Base-by-base conservation (phyloP, 75 land plant genomes). In the Pinus albicaulis region DNA sequence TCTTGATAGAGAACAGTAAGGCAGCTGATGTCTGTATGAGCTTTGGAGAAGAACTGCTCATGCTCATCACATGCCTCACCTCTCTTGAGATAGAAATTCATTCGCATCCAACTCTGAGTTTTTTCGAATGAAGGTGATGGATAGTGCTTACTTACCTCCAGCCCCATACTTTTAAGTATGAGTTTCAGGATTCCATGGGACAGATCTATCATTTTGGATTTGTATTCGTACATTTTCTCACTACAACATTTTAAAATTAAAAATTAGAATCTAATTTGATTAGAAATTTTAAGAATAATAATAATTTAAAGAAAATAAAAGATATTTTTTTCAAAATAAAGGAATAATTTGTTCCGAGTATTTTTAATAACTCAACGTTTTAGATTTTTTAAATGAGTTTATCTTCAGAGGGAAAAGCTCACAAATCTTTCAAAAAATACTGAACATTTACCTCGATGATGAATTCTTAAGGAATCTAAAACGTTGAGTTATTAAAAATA, bases 71-170 rank as follows among this genome's bases (percentile, higher is more conserved):
- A 11, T 4, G 24, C 64, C 0, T 61, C 8, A 3, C 24, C 26
- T 61, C 12, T 7, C 15, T 61, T 61, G 64, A 26, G 6, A 78
- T 84, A 88, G 64, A 82, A 82, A 57, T 74, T 88, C 58, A 88
- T 84, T 59, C 90, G 81, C 64, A 88, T 7, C 68, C 85, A 88
- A 25, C 86, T 84, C 78, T 84, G 86, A 44, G 80, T 82, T 3
- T 76, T 80, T 7, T 76, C 70, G 76, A 88, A 84, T 11, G 64
- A 26, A 25, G 84, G 80, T 13, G 86, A 57, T 15, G 76, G 82
- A 74, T 77, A 74, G 55, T 69, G 82, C 64, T 78, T 80, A 11
- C 57, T 74, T 20, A 82, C 71, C 44, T 77, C 80, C 16, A 82
- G 78, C 0, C 82, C 86, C 52, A 88, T 56, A 70, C 78, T 73